phyloP scores from a whole-genome alignment of 2,329 filamentous ascomycete genomes.

The Rutstroemia sp. region DNA sequence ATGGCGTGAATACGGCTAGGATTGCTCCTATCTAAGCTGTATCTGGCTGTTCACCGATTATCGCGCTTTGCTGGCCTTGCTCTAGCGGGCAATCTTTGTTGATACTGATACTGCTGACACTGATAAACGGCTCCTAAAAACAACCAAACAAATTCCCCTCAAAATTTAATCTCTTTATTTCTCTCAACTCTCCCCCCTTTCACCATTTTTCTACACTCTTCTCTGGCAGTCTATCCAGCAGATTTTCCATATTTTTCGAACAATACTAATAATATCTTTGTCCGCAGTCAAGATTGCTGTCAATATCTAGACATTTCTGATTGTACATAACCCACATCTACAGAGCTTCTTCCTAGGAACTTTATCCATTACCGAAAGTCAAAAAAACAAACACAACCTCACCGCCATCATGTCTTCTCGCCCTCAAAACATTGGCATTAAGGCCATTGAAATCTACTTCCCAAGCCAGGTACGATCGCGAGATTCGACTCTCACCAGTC shows the following conservation, averaged over 20 bases:
- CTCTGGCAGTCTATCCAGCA: not conserved
- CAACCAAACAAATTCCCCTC: not conserved
- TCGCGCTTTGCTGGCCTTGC: not conserved
- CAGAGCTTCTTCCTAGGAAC: not conserved
- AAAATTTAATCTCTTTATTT: slow-evolving; percentile 2
- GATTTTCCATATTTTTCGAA: not conserved
- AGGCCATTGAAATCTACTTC: slow-evolving; percentile 87
- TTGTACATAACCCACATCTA: slow-evolving; percentile 3
- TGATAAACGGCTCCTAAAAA: not conserved
- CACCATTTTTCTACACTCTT: not conserved
- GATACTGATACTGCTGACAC: not conserved
- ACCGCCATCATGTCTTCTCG: slow-evolving; percentile 57
- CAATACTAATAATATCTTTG: slow-evolving; percentile 7
- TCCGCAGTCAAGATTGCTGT: slow-evolving; percentile 1
- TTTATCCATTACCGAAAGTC: not conserved
- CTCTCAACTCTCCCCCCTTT: not conserved
- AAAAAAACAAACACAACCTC: slow-evolving; percentile 9
- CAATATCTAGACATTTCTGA: not conserved
- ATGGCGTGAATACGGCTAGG: not conserved
- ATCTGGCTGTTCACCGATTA: slow-evolving; percentile 3
- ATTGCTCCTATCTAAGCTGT: not conserved
- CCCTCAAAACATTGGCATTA: slow-evolving; percentile 84
- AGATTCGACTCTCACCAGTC: not conserved
- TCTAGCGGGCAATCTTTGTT: slow-evolving; percentile 1
- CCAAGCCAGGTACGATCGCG: slow-evolving; percentile 64